Conservation (phyloP, 2,329 filamentous ascomycete species). For the Penicillium sp. region DNA sequence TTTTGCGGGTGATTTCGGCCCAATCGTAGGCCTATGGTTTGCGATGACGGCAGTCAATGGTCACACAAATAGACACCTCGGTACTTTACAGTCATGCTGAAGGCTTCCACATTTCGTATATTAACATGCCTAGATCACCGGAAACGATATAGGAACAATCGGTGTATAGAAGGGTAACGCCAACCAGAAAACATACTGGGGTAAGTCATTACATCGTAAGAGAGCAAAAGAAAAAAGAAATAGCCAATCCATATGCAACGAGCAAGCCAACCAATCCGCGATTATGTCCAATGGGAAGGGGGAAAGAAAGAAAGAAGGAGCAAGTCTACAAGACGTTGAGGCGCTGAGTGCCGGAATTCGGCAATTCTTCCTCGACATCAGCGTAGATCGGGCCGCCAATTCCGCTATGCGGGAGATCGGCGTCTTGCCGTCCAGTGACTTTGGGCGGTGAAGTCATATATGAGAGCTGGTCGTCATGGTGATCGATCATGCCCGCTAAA, state of each 20-base stretch:
- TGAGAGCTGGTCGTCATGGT: conserved; percentile 11
- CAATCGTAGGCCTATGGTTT: conserved; percentile 14
- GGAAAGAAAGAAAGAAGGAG: background rate
- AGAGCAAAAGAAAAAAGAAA: background rate
- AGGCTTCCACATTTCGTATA: background rate
- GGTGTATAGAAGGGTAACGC: background rate
- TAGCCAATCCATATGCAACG: conserved; percentile 7
- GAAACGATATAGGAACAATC: background rate
- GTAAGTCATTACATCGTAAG: conserved; percentile 15
- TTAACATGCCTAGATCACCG: background rate
- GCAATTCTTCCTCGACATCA: conserved; percentile 12
- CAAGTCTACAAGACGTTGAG: conserved; percentile 15
- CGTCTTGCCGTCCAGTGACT: conserved; percentile 2
- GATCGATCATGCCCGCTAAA: conserved; percentile 2
- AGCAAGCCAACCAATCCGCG: conserved; percentile 1
- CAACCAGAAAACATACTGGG: background rate
- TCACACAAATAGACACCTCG: background rate
- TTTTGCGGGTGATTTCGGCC: conserved; percentile 27
- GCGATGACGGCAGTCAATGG: conserved; percentile 7
- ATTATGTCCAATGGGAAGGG: conserved; percentile 10
- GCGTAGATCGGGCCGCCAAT: conserved; percentile 10
- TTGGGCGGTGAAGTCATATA: conserved; percentile 13
- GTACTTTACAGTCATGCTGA: background rate
- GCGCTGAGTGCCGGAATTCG: conserved; percentile 7
- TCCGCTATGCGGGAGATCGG: conserved; percentile 19